Base-by-base conservation (phyloP, 2,329 filamentous ascomycete species). In the Fusarium pseudocircinatum region DNA sequence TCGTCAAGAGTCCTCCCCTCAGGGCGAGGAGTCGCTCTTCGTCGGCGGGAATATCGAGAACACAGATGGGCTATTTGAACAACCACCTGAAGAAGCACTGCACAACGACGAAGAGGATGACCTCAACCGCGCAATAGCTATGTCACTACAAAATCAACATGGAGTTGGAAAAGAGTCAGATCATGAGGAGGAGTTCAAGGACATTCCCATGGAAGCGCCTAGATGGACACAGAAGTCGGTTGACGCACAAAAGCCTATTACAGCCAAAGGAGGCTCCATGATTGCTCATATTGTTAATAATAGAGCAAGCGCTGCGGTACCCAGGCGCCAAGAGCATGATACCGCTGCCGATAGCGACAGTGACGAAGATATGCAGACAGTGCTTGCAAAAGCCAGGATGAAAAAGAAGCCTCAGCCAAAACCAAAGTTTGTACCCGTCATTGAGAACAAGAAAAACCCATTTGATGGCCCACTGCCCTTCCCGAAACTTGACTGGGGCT, bases 391-490 rank as follows among this genome's bases (percentile, higher is more conserved):
- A 70, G 93, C 93, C 26, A 91, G 92, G 66, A 89, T 88, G 73
- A 77, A 87, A 65, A 89, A 90, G 78, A 87, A 86, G 44, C 73
- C 80, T 6, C 79, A 81, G 46, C 80, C 81, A 77, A 86, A 86
- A 43, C 72, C 80, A 7, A 79, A 80, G 37, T 81, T 81, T 24
- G 83, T 81, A 46, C 80, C 81, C 5, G 77, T 84, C 7, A 78
- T 82, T n/a, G 80, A 87, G 15, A 90, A 89, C 56, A 85, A 87
- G 40, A 89, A 88, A 73, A 90, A 90, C 75, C 86, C 89, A 0
- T 90, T 97, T 78, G 89, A 90, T 73, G 96, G 96, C 0, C 94
- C 95, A 0, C 82, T 99, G 10, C 96, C 96, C 0, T 99, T 99
- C 78, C 95, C 97, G 75, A 96, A 94, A 78, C 86, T 97, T 4